A percentile compares a stretch with the other conserved stretches of the same genome.
These are phyloP conservation scores for Sclerotinia subarctica DNA, from an alignment of 2,329 filamentous ascomycete genomes.

Conservation along the genomic window DNA sequence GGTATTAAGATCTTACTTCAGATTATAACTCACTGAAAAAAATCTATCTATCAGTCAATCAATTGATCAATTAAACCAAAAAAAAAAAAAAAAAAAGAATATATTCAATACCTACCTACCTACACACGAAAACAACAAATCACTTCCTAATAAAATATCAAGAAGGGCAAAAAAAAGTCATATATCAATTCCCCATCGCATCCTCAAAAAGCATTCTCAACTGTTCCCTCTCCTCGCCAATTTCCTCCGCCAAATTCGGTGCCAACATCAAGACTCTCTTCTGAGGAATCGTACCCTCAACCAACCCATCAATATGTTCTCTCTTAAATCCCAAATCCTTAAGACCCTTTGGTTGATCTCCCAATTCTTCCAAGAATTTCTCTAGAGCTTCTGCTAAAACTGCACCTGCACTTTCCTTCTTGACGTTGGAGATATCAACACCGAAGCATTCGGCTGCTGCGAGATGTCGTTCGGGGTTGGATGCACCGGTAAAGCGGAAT, in stretches of 20 bases:
- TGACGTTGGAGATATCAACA: constrained; percentile 82
- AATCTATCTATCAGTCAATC: no score
- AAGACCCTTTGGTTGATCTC: constrained; percentile 86
- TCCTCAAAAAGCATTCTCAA: constrained; percentile 66
- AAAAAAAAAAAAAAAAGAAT: no score
- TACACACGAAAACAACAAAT: no score
- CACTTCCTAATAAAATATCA: no score
- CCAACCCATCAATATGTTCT: constrained; percentile 74
- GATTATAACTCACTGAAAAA: no score
- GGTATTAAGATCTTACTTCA: no score
- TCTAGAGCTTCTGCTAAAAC: constrained; percentile 79
- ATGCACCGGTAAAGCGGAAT: constrained; percentile 87
- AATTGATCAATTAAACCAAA: no score
- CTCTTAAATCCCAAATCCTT: constrained; percentile 76
- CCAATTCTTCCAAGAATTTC: constrained; percentile 76
- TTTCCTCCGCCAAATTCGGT: constrained; percentile 70
- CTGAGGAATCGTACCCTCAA: constrained; percentile 94
- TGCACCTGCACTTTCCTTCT: constrained; percentile 84
- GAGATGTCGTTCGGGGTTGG: constrained; percentile 89
- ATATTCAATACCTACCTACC: no score
- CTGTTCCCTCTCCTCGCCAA: constrained; percentile 69
- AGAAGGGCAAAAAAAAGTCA: background rate
- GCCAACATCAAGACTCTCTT: constrained; percentile 86
- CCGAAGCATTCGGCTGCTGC: constrained; percentile 87
- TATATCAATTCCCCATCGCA: constrained; percentile 42